Conservation (phyloP, 2,329 filamentous ascomycete genomes). For the Myriosclerotinia scirpicola region DNA sequence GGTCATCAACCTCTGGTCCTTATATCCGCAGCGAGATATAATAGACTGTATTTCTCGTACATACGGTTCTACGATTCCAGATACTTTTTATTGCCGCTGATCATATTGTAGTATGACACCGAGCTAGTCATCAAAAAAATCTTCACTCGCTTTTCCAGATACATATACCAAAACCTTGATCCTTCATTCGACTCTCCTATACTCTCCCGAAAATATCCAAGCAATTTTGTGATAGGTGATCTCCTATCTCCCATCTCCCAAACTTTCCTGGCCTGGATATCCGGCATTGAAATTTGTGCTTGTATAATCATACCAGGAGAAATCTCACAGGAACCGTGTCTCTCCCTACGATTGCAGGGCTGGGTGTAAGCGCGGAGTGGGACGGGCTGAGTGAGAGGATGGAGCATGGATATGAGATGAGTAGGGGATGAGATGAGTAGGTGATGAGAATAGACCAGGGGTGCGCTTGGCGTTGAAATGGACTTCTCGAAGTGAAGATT, state of each 20-base stretch:
- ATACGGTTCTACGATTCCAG: too few species aligned
- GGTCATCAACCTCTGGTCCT: not conserved
- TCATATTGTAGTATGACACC: not conserved
- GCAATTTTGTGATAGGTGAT: not conserved
- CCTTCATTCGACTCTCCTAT: not conserved
- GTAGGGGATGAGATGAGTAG: not conserved
- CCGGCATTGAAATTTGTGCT: too few species aligned
- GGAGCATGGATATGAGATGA: not conserved
- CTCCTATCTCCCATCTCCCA: accelerated
- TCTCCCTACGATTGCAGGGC: not conserved
- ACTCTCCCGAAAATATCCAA: not conserved
- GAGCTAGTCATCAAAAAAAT: not conserved
- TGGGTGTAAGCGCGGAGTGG: not conserved
- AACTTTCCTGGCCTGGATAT: not conserved
- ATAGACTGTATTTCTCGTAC: not conserved
- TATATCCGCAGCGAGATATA: too few species aligned
- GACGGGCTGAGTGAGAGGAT: not conserved
- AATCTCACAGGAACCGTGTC: too few species aligned
- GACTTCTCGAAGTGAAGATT: accelerated
- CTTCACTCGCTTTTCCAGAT: not conserved
- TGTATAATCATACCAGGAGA: not conserved
- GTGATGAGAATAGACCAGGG: not conserved
- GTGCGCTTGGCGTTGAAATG: not conserved
- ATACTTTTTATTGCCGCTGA: not conserved
- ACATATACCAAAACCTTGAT: not conserved